phyloP scores from a whole-genome alignment of 192 early-diverging fungal species.

The Backusella australiensis region DNA sequence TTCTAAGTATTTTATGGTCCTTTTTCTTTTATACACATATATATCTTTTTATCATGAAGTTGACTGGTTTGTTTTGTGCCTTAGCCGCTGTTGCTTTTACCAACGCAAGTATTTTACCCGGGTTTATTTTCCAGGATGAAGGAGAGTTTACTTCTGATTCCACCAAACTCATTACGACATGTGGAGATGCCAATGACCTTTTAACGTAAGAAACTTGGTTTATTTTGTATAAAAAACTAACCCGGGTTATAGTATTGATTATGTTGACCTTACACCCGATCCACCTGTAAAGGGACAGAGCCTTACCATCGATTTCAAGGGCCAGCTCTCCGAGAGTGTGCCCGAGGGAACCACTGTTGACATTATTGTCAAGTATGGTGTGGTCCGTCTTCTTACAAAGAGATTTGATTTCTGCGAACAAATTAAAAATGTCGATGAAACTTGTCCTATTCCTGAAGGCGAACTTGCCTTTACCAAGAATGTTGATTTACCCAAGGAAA shows the following conservation, averaged over 20 bases:
- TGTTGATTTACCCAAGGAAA: slow-evolving; percentile 54
- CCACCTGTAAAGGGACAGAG: slow-evolving; percentile 47
- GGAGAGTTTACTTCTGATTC: neutral
- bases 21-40: neutral
- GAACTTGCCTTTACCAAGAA: slow-evolving; percentile 36
- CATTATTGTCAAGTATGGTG: slow-evolving; percentile 47
- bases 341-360: slow-evolving; percentile 41
- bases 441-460: slow-evolving; percentile 47
- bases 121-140: slow-evolving; percentile 10
- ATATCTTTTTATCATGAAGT: neutral
- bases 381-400: slow-evolving; percentile 47
- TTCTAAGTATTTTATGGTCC: neutral
- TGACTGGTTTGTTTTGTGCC: slow-evolving; percentile 2
- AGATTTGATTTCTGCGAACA: slow-evolving; percentile 52
- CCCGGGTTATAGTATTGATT: slow-evolving; percentile 28
- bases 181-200: slow-evolving; percentile 29
- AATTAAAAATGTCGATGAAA: slow-evolving; percentile 42
- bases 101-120: slow-evolving; percentile 6
- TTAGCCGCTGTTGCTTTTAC: neutral
- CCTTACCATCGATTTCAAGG: slow-evolving; percentile 44
- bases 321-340: slow-evolving; percentile 39
- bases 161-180: slow-evolving; percentile 29
- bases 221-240: no score
- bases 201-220: slow-evolving; percentile 22
- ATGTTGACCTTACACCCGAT: slow-evolving; percentile 46